phyloP scores from a whole-genome alignment of 1,284 basidiomycete genomes.

The Coriolopsis trogii region DNA sequence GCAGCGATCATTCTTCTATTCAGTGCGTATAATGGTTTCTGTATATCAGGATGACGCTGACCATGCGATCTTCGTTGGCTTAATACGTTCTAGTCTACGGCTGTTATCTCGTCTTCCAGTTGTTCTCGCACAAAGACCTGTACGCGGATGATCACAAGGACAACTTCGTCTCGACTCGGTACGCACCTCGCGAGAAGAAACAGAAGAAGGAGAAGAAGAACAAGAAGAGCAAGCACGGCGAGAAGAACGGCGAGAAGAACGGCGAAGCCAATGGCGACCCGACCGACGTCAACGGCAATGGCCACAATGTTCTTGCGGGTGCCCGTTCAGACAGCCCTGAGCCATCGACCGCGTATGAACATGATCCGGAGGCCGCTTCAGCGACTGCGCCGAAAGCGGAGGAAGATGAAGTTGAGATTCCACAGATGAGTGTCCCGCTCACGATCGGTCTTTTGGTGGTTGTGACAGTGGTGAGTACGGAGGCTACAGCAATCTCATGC shows the following conservation, averaged over 20 bases:
- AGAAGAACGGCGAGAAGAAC: background rate
- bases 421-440: slow-evolving; percentile 56
- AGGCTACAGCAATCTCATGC: no score
- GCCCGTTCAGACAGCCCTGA: background rate
- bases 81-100: slow-evolving; percentile 54
- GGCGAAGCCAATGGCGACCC: background rate
- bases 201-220: slow-evolving; percentile 4
- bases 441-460: slow-evolving; percentile 55
- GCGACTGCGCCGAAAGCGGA: slow-evolving; percentile 19
- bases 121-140: slow-evolving; percentile 80
- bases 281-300: background rate
- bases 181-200: slow-evolving; percentile 25
- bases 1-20: slow-evolving; percentile 81
- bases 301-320: background rate
- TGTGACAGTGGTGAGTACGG: slow-evolving; percentile 64
- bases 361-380: slow-evolving; percentile 21
- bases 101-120: slow-evolving; percentile 82
- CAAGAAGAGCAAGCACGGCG: background rate
- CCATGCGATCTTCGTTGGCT: background rate
- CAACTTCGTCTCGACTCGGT: slow-evolving; percentile 44
- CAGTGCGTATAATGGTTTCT: slow-evolving; percentile 55
- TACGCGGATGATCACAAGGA: slow-evolving; percentile 56
- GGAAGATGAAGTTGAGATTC: slow-evolving; percentile 51
- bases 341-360: background rate
- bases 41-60: background rate